Base-by-base conservation (phyloP, 805 yeast genomes). In the Candida sakaeoensis region DNA sequence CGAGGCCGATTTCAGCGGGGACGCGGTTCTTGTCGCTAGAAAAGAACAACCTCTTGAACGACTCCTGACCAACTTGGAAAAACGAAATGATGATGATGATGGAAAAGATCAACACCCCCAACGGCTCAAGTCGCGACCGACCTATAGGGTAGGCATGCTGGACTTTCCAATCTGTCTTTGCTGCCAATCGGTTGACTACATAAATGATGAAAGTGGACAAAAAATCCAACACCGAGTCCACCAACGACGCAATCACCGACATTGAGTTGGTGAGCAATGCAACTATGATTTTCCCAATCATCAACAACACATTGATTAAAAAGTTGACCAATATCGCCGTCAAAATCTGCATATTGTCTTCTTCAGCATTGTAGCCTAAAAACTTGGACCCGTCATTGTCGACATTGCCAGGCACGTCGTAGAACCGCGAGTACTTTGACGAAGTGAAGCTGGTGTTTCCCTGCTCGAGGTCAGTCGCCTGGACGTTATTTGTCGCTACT, bases 81-180 rank as follows among this genome's bases (percentile, higher is more conserved):
- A 85, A 85, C 3, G 90, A 81, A 16, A 82, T 63, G 18, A 85
- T 79, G 46, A 85, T 85, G 27, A 85, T 68, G 28, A 84, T 70
- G 1, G 88, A 80, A 52, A 85, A 85, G 2, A 85, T 78, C 42
- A 85, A 66, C 13, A 85, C 83, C 0, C 95, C 93, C 41, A 85
- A 69, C 1, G 95, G 95, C 53, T 85, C 93, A 27, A 85, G 63
- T 45, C 89, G 72, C 27, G 79, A 70, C 34, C 85, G 66, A 2
- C 95, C 95, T 17, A 85, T 77, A 0, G 95, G 95, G 49, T 75
- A 79, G 2, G 63, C 48, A 41, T 65, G 64, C 21, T 61, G 60
- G 2, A 74, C 63, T 38, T 67, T 63, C 70, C 80, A 72, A 51
- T 74, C 72, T 37, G 56, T 58, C n/a, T 61, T 54, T 8, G 63